phyloP scores from a whole-genome alignment of 768 basidiomycete genomes.

The Crucibulum laeve region DNA sequence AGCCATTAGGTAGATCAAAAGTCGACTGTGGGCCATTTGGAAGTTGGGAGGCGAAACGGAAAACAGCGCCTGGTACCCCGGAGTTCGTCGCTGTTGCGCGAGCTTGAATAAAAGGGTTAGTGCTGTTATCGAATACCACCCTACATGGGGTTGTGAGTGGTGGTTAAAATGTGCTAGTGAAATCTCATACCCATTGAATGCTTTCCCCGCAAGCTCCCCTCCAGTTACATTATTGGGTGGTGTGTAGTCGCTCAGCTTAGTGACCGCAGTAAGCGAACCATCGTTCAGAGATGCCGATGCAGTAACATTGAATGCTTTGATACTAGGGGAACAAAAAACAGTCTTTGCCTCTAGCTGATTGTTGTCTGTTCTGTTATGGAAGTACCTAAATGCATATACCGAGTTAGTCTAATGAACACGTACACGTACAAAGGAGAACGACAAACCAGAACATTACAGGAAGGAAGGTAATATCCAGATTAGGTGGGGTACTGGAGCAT shows the following conservation, averaged over 20 bases:
- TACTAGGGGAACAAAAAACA: conserved; percentile 55
- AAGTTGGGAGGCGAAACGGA: conserved; percentile 41
- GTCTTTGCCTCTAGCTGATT: conserved; percentile 35
- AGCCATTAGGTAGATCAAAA: conserved; percentile 46
- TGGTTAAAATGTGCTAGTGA: not conserved
- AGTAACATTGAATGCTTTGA: conserved; percentile 37
- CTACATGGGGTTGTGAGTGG: conserved; percentile 18
- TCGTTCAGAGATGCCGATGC: conserved; percentile 41
- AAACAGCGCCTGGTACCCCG: conserved; percentile 61
- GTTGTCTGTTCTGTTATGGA: conserved; percentile 24
- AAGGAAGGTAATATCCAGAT: conserved; percentile 26
- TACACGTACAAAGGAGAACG: not conserved
- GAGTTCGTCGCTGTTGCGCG: conserved; percentile 44
- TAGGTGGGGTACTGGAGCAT: conserved; percentile 27
- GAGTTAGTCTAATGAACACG: not conserved
- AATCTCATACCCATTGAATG: conserved; percentile 54
- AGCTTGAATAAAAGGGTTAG: conserved; percentile 44
- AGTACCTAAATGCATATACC: conserved; percentile 28
- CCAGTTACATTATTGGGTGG: conserved; percentile 51
- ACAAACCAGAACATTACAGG: conserved; percentile 68
- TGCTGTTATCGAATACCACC: conserved; percentile 34
- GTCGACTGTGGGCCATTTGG: conserved; percentile 35
- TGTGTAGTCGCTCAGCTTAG: conserved; percentile 18
- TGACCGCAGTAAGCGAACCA: conserved; percentile 34
- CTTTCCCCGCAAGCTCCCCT: conserved; percentile 33